A percentile compares a stretch with the other conserved stretches of the same genome.
Conservation (phyloP, 495 filamentous ascomycete genomes). For the Hypomontagnella submonticulosa region DNA sequence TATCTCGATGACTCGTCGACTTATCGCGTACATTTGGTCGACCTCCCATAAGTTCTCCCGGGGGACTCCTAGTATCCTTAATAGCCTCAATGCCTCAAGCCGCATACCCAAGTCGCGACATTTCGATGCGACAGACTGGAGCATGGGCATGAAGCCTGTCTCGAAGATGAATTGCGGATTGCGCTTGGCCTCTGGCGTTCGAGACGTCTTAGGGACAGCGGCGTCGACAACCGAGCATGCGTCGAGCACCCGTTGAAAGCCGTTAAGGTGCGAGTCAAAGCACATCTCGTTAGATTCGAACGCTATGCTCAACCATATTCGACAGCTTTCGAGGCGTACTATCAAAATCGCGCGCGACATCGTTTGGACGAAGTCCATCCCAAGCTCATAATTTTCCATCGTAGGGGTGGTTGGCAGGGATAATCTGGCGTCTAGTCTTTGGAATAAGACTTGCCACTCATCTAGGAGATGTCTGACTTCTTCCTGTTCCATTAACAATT, state of each 20-base stretch:
- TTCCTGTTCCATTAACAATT: conserved; percentile 20
- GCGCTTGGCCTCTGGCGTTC: conserved; percentile 30
- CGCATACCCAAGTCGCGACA: conserved; percentile 55
- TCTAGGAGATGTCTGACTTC: conserved; percentile 24
- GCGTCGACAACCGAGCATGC: conserved; percentile 23
- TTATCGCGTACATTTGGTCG: conserved; percentile 40
- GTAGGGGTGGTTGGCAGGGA: conserved; percentile 1
- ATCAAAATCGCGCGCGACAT: conserved; percentile 22
- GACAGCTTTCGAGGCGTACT: conserved; percentile 39
- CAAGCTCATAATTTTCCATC: conserved; percentile 8
- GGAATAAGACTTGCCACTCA: conserved; percentile 42
- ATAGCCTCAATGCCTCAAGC: conserved; percentile 48
- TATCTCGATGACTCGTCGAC: conserved; percentile 47
- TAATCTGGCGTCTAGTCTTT: conserved; percentile 26
- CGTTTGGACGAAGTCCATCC: neutral
- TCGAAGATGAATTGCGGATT: conserved; percentile 56
- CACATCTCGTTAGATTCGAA: conserved; percentile 44
- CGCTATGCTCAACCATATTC: conserved; percentile 43
- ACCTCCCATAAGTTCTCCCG: conserved; percentile 50
- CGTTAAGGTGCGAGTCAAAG: conserved; percentile 40
- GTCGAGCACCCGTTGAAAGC: conserved; percentile 41
- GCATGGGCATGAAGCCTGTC: conserved; percentile 55
- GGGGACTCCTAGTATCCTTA: conserved; percentile 28
- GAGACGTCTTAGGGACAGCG: conserved; percentile 25
- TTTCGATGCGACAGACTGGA: conserved; percentile 59